These are phyloP conservation scores for Dictyostelium citrinum DNA, from an alignment of 78 protist genomes.

Conservation along the genomic window DNA sequence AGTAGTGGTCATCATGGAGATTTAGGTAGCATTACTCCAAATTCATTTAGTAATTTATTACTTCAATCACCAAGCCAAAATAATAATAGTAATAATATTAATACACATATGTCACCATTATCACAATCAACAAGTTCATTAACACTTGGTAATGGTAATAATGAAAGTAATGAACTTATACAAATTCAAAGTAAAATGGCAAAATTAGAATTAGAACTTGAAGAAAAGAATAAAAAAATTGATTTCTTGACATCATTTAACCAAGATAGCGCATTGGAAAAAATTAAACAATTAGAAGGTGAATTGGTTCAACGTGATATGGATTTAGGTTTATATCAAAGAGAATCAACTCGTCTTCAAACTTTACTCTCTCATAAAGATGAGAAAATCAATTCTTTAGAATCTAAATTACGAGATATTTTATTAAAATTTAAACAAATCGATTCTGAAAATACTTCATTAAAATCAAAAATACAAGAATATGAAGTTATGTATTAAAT, in stretches of 20 bases:
- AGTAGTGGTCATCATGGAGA: not conserved
- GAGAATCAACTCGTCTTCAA: conserved; percentile 13
- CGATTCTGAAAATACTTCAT: not conserved
- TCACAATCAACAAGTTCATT: not conserved
- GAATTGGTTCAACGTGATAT: conserved; percentile 33
- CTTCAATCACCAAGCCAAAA: not conserved
- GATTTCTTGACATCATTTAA: not conserved
- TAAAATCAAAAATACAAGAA: conserved; percentile 14
- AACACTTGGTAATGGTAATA: not conserved
- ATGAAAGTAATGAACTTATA: not conserved
- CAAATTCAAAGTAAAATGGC: conserved; percentile 13
- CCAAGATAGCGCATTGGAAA: not conserved
- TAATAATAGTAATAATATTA: too few species aligned
- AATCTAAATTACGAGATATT: conserved; percentile 1
- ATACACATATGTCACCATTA: not conserved
- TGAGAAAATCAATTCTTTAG: not conserved
- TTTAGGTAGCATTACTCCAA: not conserved
- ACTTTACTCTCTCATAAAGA: conserved; percentile 6
- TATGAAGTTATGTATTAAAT: conserved; percentile 22
- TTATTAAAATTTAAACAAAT: conserved; percentile 22
- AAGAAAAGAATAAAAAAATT: conserved; percentile 31
- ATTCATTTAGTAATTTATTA: not conserved
- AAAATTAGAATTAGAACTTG: conserved; percentile 28
- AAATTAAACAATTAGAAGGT: conserved; percentile 30
- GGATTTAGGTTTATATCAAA: conserved; percentile 18